Percentiles rank a stretch among this genome's conserved stretches.
Conservation (phyloP, 768 basidiomycete species). For the Leucosporidium creatinivorum region DNA sequence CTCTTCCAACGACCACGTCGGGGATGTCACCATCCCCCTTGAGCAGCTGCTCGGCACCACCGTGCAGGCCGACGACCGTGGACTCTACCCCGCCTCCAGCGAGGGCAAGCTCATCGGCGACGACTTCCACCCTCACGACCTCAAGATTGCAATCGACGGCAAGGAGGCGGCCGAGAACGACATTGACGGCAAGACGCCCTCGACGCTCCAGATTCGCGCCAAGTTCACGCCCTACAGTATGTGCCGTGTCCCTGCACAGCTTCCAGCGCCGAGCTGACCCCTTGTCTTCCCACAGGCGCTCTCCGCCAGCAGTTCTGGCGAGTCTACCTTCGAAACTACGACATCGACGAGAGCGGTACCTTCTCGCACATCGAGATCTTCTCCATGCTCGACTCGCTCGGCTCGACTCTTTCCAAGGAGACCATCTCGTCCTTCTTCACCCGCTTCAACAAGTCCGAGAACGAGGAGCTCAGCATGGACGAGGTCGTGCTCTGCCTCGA, state of each 20-base stretch:
- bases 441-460: constrained; percentile 57
- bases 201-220: constrained; percentile 63
- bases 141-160: constrained; percentile 42
- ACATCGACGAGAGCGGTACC: constrained; percentile 67
- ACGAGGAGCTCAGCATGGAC: constrained; percentile 62
- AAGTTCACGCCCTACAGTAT: constrained; percentile 80
- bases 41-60: constrained; percentile 61
- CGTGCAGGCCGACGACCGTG: constrained; percentile 52
- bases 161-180: constrained; percentile 46
- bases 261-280: background rate
- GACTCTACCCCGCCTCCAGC: constrained; percentile 52
- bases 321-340: constrained; percentile 83
- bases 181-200: constrained; percentile 53
- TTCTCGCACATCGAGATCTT: constrained; percentile 80
- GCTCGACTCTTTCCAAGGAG: constrained; percentile 72
- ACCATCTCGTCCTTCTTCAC: constrained; percentile 80
- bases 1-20: constrained; percentile 78
- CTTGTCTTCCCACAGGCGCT: constrained; percentile 42
- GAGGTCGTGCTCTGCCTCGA: constrained; percentile 82
- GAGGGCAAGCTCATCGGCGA: constrained; percentile 50
- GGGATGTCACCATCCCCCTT: constrained; percentile 66
- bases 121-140: constrained; percentile 64
- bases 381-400: constrained; percentile 93
- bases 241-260: background rate
- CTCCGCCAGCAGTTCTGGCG: constrained; percentile 55